These are phyloP conservation scores for Mycosphaerella arachidis DNA, from an alignment of 2,329 filamentous ascomycete genomes.

Conservation along the genomic window DNA sequence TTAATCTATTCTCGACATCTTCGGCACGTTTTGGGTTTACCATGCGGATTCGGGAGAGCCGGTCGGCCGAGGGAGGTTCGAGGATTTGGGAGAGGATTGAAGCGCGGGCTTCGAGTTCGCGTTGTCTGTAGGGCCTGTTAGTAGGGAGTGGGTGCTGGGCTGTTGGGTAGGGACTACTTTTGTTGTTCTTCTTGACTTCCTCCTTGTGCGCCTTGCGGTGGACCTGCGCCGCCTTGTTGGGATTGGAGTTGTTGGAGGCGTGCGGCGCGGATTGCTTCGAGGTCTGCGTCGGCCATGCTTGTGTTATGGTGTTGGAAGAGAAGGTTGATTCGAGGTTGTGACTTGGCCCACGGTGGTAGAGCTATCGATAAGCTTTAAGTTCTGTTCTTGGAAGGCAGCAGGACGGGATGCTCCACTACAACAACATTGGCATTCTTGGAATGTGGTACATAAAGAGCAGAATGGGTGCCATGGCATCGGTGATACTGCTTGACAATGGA, in stretches of 20 bases:
- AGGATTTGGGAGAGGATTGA: constrained; percentile 88
- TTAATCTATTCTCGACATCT: constrained; percentile 87
- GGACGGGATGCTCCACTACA: neutral
- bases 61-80: constrained; percentile 86
- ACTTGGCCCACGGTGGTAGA: no score
- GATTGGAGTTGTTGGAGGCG: constrained; percentile 90
- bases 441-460: neutral
- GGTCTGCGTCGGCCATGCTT: constrained; percentile 60
- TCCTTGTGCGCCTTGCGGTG: constrained; percentile 39
- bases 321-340: no score
- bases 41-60: constrained; percentile 86
- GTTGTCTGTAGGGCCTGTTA: constrained; percentile 24
- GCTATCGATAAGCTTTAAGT: neutral
- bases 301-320: neutral
- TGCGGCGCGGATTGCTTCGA: constrained; percentile 80
- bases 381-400: neutral
- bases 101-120: constrained; percentile 64
- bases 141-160: constrained; percentile 30
- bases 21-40: constrained; percentile 88
- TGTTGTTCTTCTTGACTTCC: constrained; percentile 54
- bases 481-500: neutral
- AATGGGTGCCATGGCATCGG: neutral
- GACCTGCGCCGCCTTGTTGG: constrained; percentile 41
- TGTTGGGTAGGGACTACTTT: constrained; percentile 46
- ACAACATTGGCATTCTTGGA: neutral